A percentile compares a stretch with the other conserved stretches of the same genome.
phyloP scores from a whole-genome alignment of 1,139 yeast species.

The Lipomyces yarrowii region DNA sequence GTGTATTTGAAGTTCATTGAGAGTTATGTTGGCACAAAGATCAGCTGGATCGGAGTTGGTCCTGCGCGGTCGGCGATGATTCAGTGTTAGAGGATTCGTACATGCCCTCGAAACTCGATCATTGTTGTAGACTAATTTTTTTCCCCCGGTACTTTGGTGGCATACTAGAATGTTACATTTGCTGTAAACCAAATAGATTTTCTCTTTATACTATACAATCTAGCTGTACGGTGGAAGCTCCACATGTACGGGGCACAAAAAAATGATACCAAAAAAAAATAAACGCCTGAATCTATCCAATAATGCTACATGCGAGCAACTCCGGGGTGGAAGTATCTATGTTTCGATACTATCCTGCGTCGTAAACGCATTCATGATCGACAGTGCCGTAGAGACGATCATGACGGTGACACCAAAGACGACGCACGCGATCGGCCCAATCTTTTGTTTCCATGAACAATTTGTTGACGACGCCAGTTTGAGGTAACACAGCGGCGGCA shows the following conservation, averaged over 20 bases:
- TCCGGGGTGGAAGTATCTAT: neutral
- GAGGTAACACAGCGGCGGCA: slow-evolving; percentile 83
- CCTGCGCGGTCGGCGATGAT: slow-evolving; percentile 71
- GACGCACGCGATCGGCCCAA: slow-evolving; percentile 65
- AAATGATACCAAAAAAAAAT: neutral
- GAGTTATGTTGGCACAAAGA: slow-evolving; percentile 77
- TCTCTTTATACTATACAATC: neutral
- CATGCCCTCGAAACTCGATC: too few species aligned
- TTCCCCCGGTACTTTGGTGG: neutral
- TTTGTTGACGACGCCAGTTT: slow-evolving; percentile 57
- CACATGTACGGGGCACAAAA: neutral
- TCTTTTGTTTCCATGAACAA: slow-evolving; percentile 45
- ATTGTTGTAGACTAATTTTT: neutral
- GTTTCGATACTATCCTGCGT: neutral
- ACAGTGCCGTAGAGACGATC: slow-evolving; percentile 59
- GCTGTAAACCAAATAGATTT: neutral
- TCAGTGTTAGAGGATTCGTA: neutral
- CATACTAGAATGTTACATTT: neutral
- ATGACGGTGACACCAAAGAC: slow-evolving; percentile 74
- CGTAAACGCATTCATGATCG: slow-evolving; percentile 15
- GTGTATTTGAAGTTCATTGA: slow-evolving; percentile 82
- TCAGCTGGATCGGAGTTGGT: slow-evolving; percentile 98
- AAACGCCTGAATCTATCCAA: neutral
- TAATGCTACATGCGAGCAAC: neutral
- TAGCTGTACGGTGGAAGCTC: neutral